These are phyloP conservation scores for Tritrichomonas foetus DNA, from an alignment of 208 protist genomes.

Conservation along the genomic window DNA sequence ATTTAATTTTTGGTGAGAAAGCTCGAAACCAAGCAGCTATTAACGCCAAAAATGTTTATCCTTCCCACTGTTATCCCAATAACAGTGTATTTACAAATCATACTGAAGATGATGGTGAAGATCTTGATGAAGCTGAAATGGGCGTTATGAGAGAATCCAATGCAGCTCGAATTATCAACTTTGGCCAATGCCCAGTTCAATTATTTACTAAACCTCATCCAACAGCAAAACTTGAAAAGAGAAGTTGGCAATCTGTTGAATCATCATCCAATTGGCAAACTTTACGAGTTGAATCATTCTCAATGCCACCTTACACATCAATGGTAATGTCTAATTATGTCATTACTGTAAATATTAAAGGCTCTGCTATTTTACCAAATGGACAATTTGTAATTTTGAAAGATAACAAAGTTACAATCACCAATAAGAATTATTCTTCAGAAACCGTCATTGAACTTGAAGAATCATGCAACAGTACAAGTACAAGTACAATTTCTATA, in stretches of 20 bases:
- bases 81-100: neutral
- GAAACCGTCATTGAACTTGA: neutral
- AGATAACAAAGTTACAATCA: neutral
- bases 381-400: neutral
- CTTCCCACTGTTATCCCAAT: neutral
- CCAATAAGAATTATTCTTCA: too few species aligned
- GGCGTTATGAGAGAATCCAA: neutral
- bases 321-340: neutral
- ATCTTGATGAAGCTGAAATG: neutral
- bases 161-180: neutral
- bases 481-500: too few species aligned
- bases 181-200: constrained; percentile 3
- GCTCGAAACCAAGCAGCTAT: neutral
- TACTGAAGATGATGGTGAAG: neutral
- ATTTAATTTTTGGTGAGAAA: neutral
- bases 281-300: neutral
- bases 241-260: neutral
- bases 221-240: neutral
- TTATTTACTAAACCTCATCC: neutral
- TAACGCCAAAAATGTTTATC: neutral
- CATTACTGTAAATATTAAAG: neutral
- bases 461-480: neutral
- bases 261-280: neutral
- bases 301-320: neutral
- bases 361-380: neutral